Conservation (phyloP, 805 yeast genomes). For the Jamesozyma rosinii region DNA sequence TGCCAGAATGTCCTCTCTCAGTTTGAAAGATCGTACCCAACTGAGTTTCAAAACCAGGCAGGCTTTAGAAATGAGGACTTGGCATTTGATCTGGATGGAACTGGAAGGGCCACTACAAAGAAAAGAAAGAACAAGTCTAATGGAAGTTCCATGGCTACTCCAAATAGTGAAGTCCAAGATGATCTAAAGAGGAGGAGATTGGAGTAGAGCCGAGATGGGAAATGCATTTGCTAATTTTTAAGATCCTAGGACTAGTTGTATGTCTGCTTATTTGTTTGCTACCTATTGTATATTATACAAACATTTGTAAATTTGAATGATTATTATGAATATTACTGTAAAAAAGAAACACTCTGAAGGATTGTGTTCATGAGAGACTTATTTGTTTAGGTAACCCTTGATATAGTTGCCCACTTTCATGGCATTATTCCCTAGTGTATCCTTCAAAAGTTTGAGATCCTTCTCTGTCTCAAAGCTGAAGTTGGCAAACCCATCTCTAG, state of each 20-base stretch:
- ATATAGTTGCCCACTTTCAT: background rate
- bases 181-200: constrained; percentile 29
- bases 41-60: constrained; percentile 25
- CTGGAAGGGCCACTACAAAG: constrained; percentile 20
- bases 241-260: background rate
- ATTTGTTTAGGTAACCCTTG: background rate
- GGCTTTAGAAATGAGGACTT: constrained; percentile 29
- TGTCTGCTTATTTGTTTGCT: background rate
- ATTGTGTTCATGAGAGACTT: too few relatives aligned
- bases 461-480: background rate
- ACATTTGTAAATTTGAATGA: too few relatives aligned
- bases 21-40: constrained; percentile 27
- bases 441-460: background rate
- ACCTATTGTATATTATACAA: background rate
- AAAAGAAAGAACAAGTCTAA: constrained; percentile 27
- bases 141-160: constrained; percentile 31
- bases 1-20: constrained; percentile 26
- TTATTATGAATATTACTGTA: background rate
- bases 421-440: background rate
- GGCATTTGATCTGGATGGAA: constrained; percentile 31
- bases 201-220: constrained; percentile 12
- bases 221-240: background rate
- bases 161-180: constrained; percentile 26
- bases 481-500: background rate
- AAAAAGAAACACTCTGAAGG: too few relatives aligned